Conservation (phyloP, 2,329 filamentous ascomycete species). For the Epichloe typhina region DNA sequence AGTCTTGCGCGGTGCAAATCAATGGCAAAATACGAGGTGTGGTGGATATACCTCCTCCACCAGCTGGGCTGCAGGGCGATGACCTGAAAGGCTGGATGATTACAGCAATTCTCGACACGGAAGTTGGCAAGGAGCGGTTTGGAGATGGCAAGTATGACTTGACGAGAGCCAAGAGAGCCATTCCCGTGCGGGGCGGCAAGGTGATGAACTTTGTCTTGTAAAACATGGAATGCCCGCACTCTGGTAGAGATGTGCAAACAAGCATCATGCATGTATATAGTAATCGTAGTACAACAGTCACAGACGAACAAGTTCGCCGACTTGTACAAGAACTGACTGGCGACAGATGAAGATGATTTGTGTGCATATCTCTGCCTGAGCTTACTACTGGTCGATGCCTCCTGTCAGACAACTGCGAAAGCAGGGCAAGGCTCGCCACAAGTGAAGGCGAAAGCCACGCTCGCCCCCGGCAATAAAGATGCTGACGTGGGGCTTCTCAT, state of each 20-base stretch:
- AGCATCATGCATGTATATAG: not conserved
- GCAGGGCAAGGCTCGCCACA: too few relatives aligned
- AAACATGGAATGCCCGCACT: not conserved
- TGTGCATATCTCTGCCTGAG: too few relatives aligned
- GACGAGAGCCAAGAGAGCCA: conserved; percentile 44
- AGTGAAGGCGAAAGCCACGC: too few relatives aligned
- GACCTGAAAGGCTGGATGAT: conserved; percentile 48
- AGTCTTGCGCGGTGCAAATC: conserved; percentile 57
- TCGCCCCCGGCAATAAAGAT: too few relatives aligned
- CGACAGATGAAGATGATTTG: too few relatives aligned
- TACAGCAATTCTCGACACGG: conserved; percentile 44
- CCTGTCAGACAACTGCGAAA: too few relatives aligned
- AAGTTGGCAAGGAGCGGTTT: conserved; percentile 46
- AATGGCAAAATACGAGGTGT: conserved; percentile 67
- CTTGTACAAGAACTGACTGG: too few relatives aligned
- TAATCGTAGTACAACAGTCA: not conserved
- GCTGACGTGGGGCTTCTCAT: too few relatives aligned
- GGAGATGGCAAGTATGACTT: conserved; percentile 31
- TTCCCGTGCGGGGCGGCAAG: conserved; percentile 50
- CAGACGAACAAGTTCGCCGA: not conserved
- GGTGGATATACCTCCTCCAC: conserved; percentile 46
- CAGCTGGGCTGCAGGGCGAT: conserved; percentile 26
- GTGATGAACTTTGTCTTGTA: conserved; percentile 62
- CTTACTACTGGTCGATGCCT: too few relatives aligned
- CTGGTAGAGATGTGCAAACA: too few relatives aligned